Evolutionary conservation across 2,329 filamentous ascomycete genomes (phyloP), one percentile per base, ranked within the genome.

Genomic region (Myriosclerotinia duriaeana): DNA sequence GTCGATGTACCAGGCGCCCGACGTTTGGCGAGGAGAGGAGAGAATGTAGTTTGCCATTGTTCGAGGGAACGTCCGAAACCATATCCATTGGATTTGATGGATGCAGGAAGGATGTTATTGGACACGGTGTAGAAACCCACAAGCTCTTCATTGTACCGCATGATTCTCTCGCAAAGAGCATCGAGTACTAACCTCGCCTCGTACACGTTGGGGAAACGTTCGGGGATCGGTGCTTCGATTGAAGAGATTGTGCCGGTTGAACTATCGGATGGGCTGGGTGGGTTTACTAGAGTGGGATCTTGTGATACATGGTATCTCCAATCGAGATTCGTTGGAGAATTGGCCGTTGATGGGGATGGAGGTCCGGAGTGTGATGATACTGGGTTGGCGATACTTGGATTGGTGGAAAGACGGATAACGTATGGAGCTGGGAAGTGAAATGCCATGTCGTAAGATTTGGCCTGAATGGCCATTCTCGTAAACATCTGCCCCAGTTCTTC

Each of bases 381-480:
- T 8, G 72, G 71, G 11, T 72, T 72, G 70, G 70, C 65, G 70
- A 68, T n/a, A 30, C 38, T 66, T 26, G 68, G 48, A 53, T 68
- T 65, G 69, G 81, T 78, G 1, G 80, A 81, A 12, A 85, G 78
- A 7, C 80, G 81, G 68, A 88, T 84, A 8, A 88, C 85, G 66
- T 83, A 87, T 0, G 86, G 85, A 40, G 85, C 80, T 1, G 86
- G 86, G 67, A 88, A 88, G 74, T 89, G 86, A 72, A 88, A 89
- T 42, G 86, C 86, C 85, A 88, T 85, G 71, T 88, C 86, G 73
- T 89, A 89, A 0, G 85, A 87, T 73, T 88, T 89, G 53, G 86
- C 86, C 74, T 88, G 86, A 53, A 88, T 86, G 2, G 85, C 85
- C 2, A 88, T 78, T 5, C 86, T 82, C 1, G 84, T 87, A 71